These are phyloP conservation scores for Colletotrichum lentis DNA, from an alignment of 2,329 filamentous ascomycete species.

Conservation along the genomic window DNA sequence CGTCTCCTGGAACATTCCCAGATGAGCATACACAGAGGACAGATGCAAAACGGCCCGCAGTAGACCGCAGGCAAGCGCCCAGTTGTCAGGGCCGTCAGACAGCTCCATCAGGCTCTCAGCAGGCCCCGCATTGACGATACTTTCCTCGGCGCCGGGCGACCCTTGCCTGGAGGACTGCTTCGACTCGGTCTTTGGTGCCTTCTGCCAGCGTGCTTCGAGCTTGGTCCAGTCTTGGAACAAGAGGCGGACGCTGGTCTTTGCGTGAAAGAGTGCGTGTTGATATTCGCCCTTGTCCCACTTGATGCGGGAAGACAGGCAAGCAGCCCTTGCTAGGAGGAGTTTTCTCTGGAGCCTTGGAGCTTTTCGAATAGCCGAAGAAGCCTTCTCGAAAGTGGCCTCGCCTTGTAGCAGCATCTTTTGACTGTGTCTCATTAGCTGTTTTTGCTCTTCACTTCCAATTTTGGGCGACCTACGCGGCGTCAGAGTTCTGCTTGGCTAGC, in stretches of 20 bases:
- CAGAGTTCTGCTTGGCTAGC: constrained; percentile 69
- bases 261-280: constrained; percentile 64
- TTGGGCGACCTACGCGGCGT: constrained; percentile 61
- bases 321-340: constrained; percentile 65
- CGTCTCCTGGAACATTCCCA: constrained; percentile 88
- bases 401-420: constrained; percentile 33
- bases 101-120: constrained; percentile 53
- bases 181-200: constrained; percentile 41
- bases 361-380: constrained; percentile 13
- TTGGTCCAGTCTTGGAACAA: constrained; percentile 65
- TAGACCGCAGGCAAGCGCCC: constrained; percentile 78
- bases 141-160: constrained; percentile 20
- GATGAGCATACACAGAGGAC: constrained; percentile 79
- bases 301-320: constrained; percentile 70
- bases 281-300: constrained; percentile 69
- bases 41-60: constrained; percentile 77
- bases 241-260: constrained; percentile 65
- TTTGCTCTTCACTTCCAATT: neutral
- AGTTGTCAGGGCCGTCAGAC: constrained; percentile 69
- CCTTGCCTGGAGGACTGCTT: constrained; percentile 9
- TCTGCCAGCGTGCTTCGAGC: constrained; percentile 50
- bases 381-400: constrained; percentile 31
- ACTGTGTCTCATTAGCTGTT: constrained; percentile 22
- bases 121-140: constrained; percentile 3
- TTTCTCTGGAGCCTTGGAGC: constrained; percentile 49